Percentiles rank a stretch among this genome's conserved stretches.
Evolutionary conservation across 108 stramenopile species (phyloP).

Genomic region (Aurantiochytrium sp.): DNA sequence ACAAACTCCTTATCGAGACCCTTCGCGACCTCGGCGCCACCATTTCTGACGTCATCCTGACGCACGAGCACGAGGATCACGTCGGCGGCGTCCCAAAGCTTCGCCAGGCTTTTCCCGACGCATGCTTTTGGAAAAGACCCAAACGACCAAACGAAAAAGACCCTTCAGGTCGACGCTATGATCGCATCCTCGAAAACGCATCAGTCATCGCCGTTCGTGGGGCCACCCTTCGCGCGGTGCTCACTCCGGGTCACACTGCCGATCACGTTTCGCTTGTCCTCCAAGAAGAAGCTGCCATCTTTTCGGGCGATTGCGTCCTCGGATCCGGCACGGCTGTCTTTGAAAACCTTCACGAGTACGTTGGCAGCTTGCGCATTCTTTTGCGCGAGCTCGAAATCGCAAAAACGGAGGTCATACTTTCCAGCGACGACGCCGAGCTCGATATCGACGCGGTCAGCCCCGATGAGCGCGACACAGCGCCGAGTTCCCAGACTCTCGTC

Average conservation of each 20-base stretch:
- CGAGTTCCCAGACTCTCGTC: too few species aligned
- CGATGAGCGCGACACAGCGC: too few species aligned
- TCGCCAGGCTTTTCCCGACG: not conserved
- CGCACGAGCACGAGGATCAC: constrained; percentile 31
- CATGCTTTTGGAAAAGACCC: not conserved
- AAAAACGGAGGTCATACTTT: not conserved
- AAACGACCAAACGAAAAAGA: not conserved
- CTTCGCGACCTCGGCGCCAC: constrained; percentile 25
- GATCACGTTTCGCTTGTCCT: constrained; percentile 21
- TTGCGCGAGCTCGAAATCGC: not conserved
- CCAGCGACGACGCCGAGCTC: not conserved
- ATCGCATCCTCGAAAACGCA: constrained; percentile 2
- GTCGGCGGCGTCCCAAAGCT: constrained; percentile 17
- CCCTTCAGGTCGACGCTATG: not conserved
- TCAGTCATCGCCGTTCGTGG: not conserved
- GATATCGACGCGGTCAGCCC: not conserved
- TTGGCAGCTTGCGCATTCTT: not conserved
- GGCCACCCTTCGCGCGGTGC: constrained; percentile 5
- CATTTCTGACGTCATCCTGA: not conserved
- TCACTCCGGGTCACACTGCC: constrained; percentile 31
- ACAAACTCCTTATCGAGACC: constrained; percentile 18
- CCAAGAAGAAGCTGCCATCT: constrained; percentile 18
- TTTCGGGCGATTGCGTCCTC: constrained; percentile 27
- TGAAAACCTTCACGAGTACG: constrained; percentile 23
- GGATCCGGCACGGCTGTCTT: constrained; percentile 34